Percentiles rank a stretch among this genome's conserved stretches.
Evolutionary conservation across 495 filamentous ascomycete genomes (phyloP).

Genomic region (Schizothecium vesticola): DNA sequence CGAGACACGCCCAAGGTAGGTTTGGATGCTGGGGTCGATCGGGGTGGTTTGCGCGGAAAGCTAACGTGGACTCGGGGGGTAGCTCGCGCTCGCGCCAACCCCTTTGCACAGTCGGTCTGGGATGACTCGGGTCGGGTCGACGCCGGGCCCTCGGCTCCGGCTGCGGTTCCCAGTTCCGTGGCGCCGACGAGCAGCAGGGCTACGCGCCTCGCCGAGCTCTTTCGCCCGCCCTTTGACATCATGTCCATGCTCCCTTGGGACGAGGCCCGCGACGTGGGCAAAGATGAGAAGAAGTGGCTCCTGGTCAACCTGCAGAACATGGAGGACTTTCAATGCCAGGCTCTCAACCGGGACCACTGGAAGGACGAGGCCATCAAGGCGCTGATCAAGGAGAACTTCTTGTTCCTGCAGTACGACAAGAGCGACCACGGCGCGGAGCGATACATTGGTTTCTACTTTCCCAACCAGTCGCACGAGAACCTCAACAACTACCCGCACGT

Average conservation of each 20-base stretch:
- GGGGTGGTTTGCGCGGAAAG: not conserved
- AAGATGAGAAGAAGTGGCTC: conserved; percentile 85
- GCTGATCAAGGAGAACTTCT: conserved; percentile 83
- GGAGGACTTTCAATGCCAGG: conserved; percentile 85
- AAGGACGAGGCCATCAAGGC: conserved; percentile 72
- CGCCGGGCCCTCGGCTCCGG: conserved; percentile 3
- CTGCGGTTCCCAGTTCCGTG: not conserved
- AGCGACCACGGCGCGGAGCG: conserved; percentile 66
- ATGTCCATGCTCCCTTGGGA: conserved; percentile 74
- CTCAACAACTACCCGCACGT: conserved; percentile 82
- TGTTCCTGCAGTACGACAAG: conserved; percentile 90
- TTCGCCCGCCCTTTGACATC: conserved; percentile 81
- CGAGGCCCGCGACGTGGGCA: conserved; percentile 73
- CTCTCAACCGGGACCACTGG: conserved; percentile 92
- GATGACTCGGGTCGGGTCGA: conserved; percentile 39
- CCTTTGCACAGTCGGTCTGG: conserved; percentile 90
- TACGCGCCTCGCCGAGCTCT: conserved; percentile 75
- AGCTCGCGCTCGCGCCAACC: conserved; percentile 31
- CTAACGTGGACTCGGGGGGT: not conserved
- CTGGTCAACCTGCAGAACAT: conserved; percentile 92
- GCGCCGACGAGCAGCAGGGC: conserved; percentile 21
- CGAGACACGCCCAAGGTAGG: conserved; percentile 41
- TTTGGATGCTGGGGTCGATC: not conserved
- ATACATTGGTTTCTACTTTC: conserved; percentile 89
- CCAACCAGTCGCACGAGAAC: conserved; percentile 61